Evolutionary conservation across 345 rosid species (phyloP), one percentile per base, ranked within the genome.

Genomic region (Raphanus sativus): DNA sequence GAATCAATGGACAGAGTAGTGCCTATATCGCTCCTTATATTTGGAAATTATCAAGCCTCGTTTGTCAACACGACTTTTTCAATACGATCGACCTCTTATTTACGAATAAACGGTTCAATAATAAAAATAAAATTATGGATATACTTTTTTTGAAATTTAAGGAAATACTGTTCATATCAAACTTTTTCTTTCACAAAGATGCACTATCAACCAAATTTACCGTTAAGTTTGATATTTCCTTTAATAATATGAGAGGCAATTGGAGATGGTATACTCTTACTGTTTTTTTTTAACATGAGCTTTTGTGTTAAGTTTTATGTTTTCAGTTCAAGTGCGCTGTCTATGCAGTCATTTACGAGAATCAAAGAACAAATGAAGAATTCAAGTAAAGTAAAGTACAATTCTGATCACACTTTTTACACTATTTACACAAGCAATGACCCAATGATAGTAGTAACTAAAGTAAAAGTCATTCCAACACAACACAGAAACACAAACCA

Each of bases 401-500:
- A 66, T 63, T 58, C 62, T 16, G 62, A 61, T 50, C 36, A 78
- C 59, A 5, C 15, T 52, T 66, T 81, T 66, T 68, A 84, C 85
- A 84, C 15, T 13, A 81, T 84, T 73, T 74, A 77, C 78, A 82
- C 66, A 38, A 33, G 54, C 65, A 64, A 21, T 38, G 5, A 29
- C 2, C 52, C 52, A 45, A 45, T 45, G 52, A 45, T 34, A 54
- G 33, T 13, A 52, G 26, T n/a, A 17, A 56, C 2, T 4, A 67
- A 55, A 11, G 10, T 50, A 26, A 30, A 26, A 30, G 30, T 26
- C 65, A 76, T 38, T 25, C 8, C 8, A 52, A 52, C 59, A 50
- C 56, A 50, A 3, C 52, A 40, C 33, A 25, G 38, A 56, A 61
- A n/a, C 65, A 74, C 70, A 74, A 52, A 26, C 65, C 34, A 38